These are phyloP conservation scores for Sonneratia caseolaris DNA, from an alignment of 345 rosid species.

Conservation along the genomic window DNA sequence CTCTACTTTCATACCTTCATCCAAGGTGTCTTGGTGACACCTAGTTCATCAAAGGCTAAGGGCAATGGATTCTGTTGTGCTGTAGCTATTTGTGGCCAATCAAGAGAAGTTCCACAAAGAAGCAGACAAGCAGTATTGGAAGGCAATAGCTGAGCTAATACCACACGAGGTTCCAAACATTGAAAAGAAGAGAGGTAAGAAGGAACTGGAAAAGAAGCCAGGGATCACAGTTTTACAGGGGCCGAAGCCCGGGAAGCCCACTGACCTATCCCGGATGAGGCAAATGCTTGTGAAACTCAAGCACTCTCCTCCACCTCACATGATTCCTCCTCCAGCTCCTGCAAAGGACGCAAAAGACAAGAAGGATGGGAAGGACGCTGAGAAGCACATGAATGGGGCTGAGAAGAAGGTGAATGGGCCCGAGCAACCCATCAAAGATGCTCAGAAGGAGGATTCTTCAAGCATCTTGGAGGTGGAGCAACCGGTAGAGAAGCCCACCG, in stretches of 20 bases:
- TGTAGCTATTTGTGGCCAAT: constrained; percentile 47
- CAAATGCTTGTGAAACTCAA: constrained; percentile 59
- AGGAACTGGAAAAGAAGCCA: constrained; percentile 47
- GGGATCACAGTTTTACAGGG: constrained; percentile 47
- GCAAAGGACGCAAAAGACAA: constrained; percentile 11
- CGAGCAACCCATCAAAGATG: neutral
- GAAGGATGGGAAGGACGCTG: constrained; percentile 8
- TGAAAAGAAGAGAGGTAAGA: constrained; percentile 49
- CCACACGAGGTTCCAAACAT: constrained; percentile 60
- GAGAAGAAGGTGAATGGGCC: too few species aligned
- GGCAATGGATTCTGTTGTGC: constrained; percentile 4
- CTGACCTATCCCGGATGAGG: constrained; percentile 60
- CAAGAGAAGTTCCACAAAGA: constrained; percentile 64
- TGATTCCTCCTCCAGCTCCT: constrained; percentile 59
- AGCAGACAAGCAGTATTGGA: constrained; percentile 54
- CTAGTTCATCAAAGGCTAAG: neutral
- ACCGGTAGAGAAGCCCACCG: neutral
- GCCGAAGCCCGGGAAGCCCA: constrained; percentile 68
- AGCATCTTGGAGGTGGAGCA: neutral
- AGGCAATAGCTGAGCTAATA: constrained; percentile 53
- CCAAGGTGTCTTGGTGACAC: neutral
- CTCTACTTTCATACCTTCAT: neutral
- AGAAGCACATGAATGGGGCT: neutral
- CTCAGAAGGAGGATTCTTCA: neutral
- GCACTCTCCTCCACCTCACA: constrained; percentile 65